Base-by-base conservation (phyloP, 176 grass and related monocot species). In the Raddia distichophylla region DNA sequence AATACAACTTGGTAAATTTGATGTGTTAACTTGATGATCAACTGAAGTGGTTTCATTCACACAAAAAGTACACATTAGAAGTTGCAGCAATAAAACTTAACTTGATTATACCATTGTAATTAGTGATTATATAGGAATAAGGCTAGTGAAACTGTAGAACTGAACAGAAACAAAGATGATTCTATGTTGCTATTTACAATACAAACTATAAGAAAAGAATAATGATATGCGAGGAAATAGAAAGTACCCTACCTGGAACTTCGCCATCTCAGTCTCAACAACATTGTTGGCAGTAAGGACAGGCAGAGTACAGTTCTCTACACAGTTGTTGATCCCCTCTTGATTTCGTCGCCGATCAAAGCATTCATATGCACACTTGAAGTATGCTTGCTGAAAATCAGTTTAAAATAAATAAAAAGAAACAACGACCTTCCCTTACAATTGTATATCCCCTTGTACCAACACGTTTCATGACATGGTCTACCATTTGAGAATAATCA, bases 231-330 rank as follows among this genome's bases (percentile, higher is more conserved):
- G 17, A 82, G n/a, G 50, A 80, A 64, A 49, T 22, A 17, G 22
- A 1, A 64, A 77, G 34, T 89, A 98, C 96, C 96, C 95, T 89
- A 98, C 96, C 96, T 98, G 96, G 76, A 98, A 98, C 59, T 91
- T 98, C 47, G 96, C 90, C 96, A 98, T 98, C 76, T 98, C 92
- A 68, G 34, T 72, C 74, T 98, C 86, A 51, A 98, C 84, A 58
- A 91, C 10, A 89, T 93, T 88, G 84, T 98, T 98, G 67, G 93
- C 92, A 32, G 77, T 85, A 33, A 98, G 82, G 8, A 84, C 93
- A 20, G 92, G 96, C 50, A 98, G 79, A 56, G 90, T 93, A 60
- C 96, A 98, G 48, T 91, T 90, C 90, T 98, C 96, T 10, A 98
- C 96, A 5, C 93, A 98, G 58, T 63, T 91, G 62, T 84, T 88